Percentiles rank a stretch among this genome's conserved stretches.
These are phyloP conservation scores for Anthracocystis walkeri DNA, from an alignment of 1,284 basidiomycete species.

Conservation along the genomic window DNA sequence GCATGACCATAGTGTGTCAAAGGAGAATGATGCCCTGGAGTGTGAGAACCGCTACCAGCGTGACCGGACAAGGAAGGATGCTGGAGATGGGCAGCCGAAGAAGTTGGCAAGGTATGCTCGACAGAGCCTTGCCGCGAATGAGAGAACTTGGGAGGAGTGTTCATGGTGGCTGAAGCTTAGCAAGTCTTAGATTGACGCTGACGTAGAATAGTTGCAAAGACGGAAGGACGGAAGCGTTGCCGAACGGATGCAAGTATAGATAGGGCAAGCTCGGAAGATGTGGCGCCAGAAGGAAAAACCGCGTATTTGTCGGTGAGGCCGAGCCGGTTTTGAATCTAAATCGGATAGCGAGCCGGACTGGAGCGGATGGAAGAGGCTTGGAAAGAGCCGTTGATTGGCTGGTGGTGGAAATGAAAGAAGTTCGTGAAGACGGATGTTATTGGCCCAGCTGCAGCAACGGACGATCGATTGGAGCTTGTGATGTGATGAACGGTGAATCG, in stretches of 20 bases:
- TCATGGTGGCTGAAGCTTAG: slow-evolving; percentile 24
- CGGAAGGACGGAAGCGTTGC: neutral
- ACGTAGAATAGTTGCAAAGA: neutral
- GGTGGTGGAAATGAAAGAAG: neutral
- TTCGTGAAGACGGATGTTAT: neutral
- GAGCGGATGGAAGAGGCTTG: neutral
- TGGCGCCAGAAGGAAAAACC: neutral
- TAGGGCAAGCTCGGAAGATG: neutral
- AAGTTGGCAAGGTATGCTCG: slow-evolving; percentile 30
- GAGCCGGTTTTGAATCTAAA: neutral
- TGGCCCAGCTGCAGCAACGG: neutral
- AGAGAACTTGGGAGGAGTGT: slow-evolving; percentile 51
- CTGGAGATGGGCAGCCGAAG: slow-evolving; percentile 44
- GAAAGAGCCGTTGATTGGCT: neutral
- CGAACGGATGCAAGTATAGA: neutral
- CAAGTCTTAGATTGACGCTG: neutral
- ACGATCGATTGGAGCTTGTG: neutral
- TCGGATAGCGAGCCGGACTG: neutral
- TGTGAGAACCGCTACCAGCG: slow-evolving; percentile 29
- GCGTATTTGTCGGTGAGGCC: neutral
- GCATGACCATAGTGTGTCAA: slow-evolving; percentile 47
- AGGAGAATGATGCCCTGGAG: slow-evolving; percentile 38
- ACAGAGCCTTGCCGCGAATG: slow-evolving; percentile 55
- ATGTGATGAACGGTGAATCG: neutral
- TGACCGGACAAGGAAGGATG: slow-evolving; percentile 39